Conservation (phyloP, 192 early-diverging fungal genomes). For the Coemansia sp. region DNA sequence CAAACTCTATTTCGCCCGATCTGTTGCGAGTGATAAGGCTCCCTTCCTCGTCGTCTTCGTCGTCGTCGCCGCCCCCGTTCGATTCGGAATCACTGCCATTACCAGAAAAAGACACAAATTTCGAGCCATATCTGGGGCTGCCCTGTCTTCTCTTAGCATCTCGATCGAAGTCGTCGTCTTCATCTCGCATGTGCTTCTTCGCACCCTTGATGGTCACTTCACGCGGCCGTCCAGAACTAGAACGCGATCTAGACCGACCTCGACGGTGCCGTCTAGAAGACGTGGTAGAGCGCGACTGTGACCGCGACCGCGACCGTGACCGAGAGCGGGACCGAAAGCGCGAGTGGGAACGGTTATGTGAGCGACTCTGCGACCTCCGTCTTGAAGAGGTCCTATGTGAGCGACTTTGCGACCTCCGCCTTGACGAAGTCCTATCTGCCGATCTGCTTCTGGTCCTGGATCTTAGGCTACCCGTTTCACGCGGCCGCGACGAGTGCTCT, state of each 20-base stretch:
- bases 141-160: constrained; percentile 10
- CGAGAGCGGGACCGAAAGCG: not conserved
- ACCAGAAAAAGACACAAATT: constrained; percentile 22
- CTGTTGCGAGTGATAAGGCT: not conserved
- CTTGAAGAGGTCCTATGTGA: not conserved
- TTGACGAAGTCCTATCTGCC: not conserved
- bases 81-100: not conserved
- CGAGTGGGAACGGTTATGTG: not conserved
- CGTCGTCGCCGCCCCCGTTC: too few species aligned
- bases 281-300: not conserved
- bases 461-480: not conserved
- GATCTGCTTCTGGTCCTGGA: not conserved
- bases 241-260: constrained; percentile 5
- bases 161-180: not conserved
- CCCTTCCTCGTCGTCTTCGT: constrained; percentile 4
- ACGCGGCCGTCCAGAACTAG: not conserved
- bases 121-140: constrained; percentile 18
- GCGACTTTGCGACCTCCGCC: not conserved
- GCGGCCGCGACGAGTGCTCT: not conserved
- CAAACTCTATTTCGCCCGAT: not conserved
- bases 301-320: not conserved
- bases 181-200: constrained; percentile 25
- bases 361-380: not conserved
- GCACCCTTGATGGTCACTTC: constrained; percentile 35
- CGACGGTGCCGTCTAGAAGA: not conserved